Conservation (phyloP, 495 filamentous ascomycete species). For the Parathielavia appendiculata region DNA sequence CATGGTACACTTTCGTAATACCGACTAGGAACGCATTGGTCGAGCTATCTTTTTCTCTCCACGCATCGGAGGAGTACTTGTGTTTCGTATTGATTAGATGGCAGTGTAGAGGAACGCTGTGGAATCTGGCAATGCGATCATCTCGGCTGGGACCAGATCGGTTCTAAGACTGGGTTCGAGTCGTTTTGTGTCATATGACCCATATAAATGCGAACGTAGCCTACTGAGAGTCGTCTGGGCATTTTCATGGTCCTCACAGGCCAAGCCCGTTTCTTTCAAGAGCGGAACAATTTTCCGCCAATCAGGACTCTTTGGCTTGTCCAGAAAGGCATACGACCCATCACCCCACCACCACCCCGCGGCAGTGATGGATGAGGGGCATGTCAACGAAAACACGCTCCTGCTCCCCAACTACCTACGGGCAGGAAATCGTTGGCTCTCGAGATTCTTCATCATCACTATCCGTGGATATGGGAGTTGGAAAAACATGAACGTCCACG, state of each 20-base stretch:
- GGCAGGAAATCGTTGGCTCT: no score
- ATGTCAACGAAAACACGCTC: no score
- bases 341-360: no score
- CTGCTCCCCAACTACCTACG: no score
- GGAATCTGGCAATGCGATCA: not conserved
- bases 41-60: not conserved
- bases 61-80: not conserved
- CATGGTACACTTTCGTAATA: slow-evolving; percentile 27
- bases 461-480: no score
- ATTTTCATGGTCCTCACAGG: slow-evolving; percentile 3
- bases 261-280: not conserved
- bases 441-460: no score
- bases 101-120: slow-evolving; percentile 1
- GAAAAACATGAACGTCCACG: no score
- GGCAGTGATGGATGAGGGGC: no score
- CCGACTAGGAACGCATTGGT: slow-evolving; percentile 4
- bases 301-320: slow-evolving; percentile 7
- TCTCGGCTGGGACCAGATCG: no score
- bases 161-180: not conserved
- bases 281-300: slow-evolving; percentile 19
- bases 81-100: slow-evolving; percentile 8
- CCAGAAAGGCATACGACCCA: no score
- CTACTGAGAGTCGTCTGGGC: not conserved
- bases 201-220: no score
- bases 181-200: no score